Base-by-base conservation (phyloP, 2,329 filamentous ascomycete species). In the Endoconidiophora laricicola region DNA sequence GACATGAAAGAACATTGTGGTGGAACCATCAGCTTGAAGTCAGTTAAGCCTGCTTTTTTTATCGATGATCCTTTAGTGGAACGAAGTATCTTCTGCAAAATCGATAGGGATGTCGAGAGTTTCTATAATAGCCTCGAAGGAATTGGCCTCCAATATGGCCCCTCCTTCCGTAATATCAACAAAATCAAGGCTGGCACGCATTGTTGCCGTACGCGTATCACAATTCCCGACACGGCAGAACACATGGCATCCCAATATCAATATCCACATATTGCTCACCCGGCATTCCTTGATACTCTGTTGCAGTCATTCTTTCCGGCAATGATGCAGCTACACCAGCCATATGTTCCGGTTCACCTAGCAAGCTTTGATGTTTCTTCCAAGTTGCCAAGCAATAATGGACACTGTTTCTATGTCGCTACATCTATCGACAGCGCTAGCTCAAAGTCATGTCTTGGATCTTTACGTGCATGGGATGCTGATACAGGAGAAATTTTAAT, bases 221-320 rank as follows among this genome's bases (percentile, higher is more conserved):
- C 59, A 6, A 61, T 74, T 4, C 69, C 71, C 0, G 66, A 75
- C 54, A 77, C 72, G 2, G 67, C 61, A 54, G 61, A 66, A 2
- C 65, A 62, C 43, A 77, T 77, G 74, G 74, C 73, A 0, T 63
- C 62, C 40, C 60, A 66, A 14, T 75, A 69, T 46, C 73, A 76
- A 56, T 76, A 68, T 53, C 63, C 67, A 3, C 71, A 76, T 54
- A 51, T 74, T 4, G 66, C 78, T 16, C 75, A 79, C 54, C 74
- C 75, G 0, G 67, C 71, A 4, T 75, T 73, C 0, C 61, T 78
- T 9, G 74, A 78, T 55, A 61, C 69, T 2, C 67, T 77, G 57
- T 68, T 79, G 23, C 74, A 78, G 49, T 66, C 67, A 0, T 63
- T 72, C 1, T 69, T 76, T 44, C 63, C 65, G 4, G 33, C 33